Evolutionary conservation across 2,329 filamentous ascomycete species (phyloP).

Genomic region (Knufia petricola): DNA sequence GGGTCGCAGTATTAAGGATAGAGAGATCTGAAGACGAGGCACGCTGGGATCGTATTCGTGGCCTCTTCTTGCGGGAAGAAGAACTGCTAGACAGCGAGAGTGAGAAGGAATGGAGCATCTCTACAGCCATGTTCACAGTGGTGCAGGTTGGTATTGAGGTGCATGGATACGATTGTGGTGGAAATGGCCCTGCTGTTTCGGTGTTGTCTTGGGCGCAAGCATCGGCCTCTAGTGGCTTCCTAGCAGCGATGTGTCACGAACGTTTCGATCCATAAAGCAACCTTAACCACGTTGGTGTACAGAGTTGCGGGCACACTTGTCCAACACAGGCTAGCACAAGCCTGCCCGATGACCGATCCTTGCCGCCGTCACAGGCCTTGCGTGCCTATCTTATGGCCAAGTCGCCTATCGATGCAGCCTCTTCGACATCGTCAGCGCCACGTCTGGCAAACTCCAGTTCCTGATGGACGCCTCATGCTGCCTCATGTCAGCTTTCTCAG

Average conservation of each 20-base stretch:
- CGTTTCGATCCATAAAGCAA: slow-evolving; percentile 6
- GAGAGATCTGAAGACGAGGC: not conserved
- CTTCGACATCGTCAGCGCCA: slow-evolving; percentile 6
- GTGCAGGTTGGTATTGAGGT: slow-evolving; percentile 7
- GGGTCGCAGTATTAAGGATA: not conserved
- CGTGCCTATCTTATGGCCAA: slow-evolving; percentile 3
- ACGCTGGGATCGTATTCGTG: not conserved
- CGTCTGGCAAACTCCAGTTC: slow-evolving; percentile 1
- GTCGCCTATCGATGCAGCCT: slow-evolving; percentile 7
- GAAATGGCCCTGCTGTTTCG: not conserved
- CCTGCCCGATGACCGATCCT: not conserved
- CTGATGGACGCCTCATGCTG: not conserved
- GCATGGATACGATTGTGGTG: slow-evolving; percentile 8
- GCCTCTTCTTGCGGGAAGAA: not conserved
- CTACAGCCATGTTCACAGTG: slow-evolving; percentile 3
- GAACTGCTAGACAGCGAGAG: not conserved
- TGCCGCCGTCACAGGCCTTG: slow-evolving; percentile 5
- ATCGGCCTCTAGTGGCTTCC: slow-evolving; percentile 6
- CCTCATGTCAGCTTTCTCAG: slow-evolving; percentile 1
- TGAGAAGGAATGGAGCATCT: not conserved
- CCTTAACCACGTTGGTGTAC: not conserved
- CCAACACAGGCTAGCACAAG: not conserved
- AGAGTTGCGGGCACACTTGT: slow-evolving; percentile 2
- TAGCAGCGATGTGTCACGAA: slow-evolving; percentile 8
- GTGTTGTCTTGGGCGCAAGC: not conserved